These are phyloP conservation scores for Puccinia polysora DNA, from an alignment of 1,284 basidiomycete species.

Conservation along the genomic window DNA sequence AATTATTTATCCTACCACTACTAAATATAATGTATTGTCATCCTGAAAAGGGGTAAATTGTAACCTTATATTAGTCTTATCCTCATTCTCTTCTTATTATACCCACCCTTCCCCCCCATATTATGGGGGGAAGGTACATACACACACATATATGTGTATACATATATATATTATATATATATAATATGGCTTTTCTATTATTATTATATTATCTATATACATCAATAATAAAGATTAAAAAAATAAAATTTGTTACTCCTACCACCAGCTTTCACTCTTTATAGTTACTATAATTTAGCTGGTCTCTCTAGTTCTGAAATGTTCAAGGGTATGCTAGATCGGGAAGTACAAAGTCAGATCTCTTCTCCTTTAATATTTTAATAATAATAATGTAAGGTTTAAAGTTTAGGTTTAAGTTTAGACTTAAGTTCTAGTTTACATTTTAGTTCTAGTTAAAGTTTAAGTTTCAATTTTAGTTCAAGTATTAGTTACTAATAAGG, in stretches of 20 bases:
- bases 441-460: not conserved
- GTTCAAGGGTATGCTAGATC: conserved; percentile 6
- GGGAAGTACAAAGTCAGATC: conserved; percentile 9
- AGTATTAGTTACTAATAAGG: too few species aligned
- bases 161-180: conserved; percentile 2
- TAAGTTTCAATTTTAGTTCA: conserved; percentile 6
- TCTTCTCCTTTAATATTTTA: conserved; percentile 4
- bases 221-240: not conserved
- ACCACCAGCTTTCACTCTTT: not conserved
- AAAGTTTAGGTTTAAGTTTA: too few species aligned
- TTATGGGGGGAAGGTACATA: too few species aligned
- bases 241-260: not conserved
- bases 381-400: not conserved
- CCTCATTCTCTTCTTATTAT: conserved; percentile 1
- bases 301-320: not conserved
- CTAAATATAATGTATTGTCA: conserved; percentile 1
- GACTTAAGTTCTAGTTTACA: too few species aligned
- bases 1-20: conserved; percentile 4
- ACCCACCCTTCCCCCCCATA: conserved; percentile 2
- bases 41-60: not conserved
- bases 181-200: not conserved
- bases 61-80: not conserved
- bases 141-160: too few species aligned
- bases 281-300: not conserved
- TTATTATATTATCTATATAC: not conserved